Evolutionary conservation across 345 rosid genomes (phyloP).

Genomic region (Eucalyptus brandiana): DNA sequence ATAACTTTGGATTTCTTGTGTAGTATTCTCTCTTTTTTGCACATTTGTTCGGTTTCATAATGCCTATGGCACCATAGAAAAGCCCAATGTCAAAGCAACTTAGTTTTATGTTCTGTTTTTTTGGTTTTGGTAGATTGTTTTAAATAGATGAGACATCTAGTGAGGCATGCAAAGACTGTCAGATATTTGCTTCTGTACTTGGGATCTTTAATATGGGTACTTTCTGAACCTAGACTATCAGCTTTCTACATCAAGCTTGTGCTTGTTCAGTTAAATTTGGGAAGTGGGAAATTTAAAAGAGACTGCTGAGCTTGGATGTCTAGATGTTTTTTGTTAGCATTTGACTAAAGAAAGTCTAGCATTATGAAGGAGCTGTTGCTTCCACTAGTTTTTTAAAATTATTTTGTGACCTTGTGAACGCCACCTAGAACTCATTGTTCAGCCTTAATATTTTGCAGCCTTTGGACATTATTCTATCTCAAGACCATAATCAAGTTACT

Average conservation of each 20-base stretch:
- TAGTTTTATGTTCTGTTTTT: neutral
- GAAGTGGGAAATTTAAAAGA: neutral
- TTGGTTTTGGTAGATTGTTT: neutral
- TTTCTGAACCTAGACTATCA: neutral
- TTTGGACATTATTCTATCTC: constrained; percentile 83
- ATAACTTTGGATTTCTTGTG: neutral
- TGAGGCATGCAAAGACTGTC: neutral
- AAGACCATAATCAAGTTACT: constrained; percentile 82
- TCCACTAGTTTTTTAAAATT: neutral
- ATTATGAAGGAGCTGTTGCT: neutral
- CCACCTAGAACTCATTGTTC: neutral
- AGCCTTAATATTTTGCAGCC: constrained; percentile 44
- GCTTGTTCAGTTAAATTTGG: neutral
- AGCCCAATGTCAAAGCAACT: neutral
- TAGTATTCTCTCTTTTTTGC: neutral
- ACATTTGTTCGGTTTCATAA: neutral
- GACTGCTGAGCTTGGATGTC: neutral
- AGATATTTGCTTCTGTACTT: neutral
- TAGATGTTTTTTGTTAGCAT: neutral
- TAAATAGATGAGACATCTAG: neutral
- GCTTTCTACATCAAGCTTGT: neutral
- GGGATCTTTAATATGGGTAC: neutral
- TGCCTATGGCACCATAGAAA: neutral
- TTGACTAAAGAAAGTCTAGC: neutral
- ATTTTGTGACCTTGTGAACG: neutral